Evolutionary conservation across 2,329 filamentous ascomycete genomes (phyloP).

Genomic region (Fusarium equiseti): DNA sequence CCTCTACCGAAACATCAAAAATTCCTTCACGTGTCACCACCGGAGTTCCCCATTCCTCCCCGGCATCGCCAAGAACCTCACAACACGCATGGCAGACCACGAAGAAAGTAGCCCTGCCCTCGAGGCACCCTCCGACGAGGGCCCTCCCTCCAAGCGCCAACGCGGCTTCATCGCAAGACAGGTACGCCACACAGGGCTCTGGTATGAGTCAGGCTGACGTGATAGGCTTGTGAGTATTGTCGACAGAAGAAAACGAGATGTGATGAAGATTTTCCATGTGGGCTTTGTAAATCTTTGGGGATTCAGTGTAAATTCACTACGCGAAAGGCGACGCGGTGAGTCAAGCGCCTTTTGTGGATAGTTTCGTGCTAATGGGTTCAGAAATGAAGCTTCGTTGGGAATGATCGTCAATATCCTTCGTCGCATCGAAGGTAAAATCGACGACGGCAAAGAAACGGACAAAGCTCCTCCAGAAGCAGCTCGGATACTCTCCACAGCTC

Average conservation of each 20-base stretch:
- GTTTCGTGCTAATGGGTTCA: neutral
- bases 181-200: neutral
- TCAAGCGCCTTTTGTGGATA: accelerated
- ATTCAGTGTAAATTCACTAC: constrained; percentile 28
- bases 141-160: constrained; percentile 22
- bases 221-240: constrained; percentile 38
- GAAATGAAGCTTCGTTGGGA: constrained; percentile 34
- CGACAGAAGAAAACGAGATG: constrained; percentile 39
- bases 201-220: neutral
- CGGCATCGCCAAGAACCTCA: neutral
- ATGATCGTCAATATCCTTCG: constrained; percentile 41
- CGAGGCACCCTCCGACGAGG: constrained; percentile 27
- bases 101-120: constrained; percentile 20
- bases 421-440: constrained; percentile 39
- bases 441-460: constrained; percentile 10
- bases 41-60: constrained; percentile 35
- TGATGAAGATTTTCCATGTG: constrained; percentile 38
- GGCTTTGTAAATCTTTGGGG: constrained; percentile 25
- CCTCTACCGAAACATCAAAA: neutral
- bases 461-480: neutral
- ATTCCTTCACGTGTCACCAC: constrained; percentile 4
- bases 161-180: constrained; percentile 37
- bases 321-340: constrained; percentile 31
- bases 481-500: neutral
- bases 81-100: constrained; percentile 23